Evolutionary conservation across 2,329 filamentous ascomycete species (phyloP).

Genomic region (Ophiosphaerella korrae): DNA sequence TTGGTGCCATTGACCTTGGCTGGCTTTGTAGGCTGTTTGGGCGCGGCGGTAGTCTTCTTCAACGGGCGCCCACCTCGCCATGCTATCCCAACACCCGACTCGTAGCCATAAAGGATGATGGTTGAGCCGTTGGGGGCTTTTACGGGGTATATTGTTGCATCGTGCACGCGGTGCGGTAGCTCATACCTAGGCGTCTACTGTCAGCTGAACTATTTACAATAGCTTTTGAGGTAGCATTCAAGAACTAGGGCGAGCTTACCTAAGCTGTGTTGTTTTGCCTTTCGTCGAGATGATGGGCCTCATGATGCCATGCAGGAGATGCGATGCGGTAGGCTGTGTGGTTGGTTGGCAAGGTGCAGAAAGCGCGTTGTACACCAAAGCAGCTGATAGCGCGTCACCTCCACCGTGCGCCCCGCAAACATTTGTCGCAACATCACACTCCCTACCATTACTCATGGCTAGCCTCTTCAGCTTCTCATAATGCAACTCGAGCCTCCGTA

Average conservation of each 20-base stretch:
- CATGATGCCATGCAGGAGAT: slow-evolving; percentile 53
- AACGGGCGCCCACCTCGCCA: slow-evolving; percentile 65
- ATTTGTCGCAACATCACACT: slow-evolving; percentile 7
- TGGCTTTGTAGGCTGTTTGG: slow-evolving; percentile 38
- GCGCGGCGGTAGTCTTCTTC: slow-evolving; percentile 36
- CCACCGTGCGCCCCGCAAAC: slow-evolving; percentile 23
- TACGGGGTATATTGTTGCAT: slow-evolving; percentile 62
- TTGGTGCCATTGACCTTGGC: slow-evolving; percentile 50
- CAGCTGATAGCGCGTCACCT: slow-evolving; percentile 30
- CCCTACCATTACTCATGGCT: background rate
- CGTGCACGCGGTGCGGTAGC: slow-evolving; percentile 62
- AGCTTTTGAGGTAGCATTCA: too few relatives aligned
- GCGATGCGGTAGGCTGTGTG: background rate
- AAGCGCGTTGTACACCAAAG: slow-evolving; percentile 29
- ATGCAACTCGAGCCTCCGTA: slow-evolving; percentile 50
- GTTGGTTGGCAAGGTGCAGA: slow-evolving; percentile 3
- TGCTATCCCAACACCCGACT: slow-evolving; percentile 61
- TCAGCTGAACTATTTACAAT: background rate
- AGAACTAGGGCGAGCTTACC: slow-evolving; percentile 16
- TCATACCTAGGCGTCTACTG: slow-evolving; percentile 56
- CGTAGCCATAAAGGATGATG: slow-evolving; percentile 65
- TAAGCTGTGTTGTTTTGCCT: slow-evolving; percentile 41
- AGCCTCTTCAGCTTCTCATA: slow-evolving; percentile 33
- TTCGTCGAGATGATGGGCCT: slow-evolving; percentile 69
- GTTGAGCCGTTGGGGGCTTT: slow-evolving; percentile 66